phyloP scores from a whole-genome alignment of 2,329 filamentous ascomycete species.

The Diaporthe citriasiana region DNA sequence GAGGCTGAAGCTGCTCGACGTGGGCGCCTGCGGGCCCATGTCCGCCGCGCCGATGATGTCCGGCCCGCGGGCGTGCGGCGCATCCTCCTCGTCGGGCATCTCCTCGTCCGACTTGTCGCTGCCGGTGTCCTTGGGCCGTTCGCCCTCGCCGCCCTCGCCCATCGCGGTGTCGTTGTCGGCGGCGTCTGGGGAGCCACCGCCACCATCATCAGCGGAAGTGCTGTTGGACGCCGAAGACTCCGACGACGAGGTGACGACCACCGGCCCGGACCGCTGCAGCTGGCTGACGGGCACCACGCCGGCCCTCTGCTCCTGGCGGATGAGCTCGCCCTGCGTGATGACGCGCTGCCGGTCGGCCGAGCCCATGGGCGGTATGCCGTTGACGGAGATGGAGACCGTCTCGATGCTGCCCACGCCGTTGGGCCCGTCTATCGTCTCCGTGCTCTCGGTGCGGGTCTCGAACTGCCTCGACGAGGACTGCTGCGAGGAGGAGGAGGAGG shows the following conservation, averaged over 20 bases:
- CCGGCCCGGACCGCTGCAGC: constrained; percentile 59
- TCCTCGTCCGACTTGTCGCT: constrained; percentile 54
- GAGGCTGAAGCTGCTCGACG: constrained; percentile 55
- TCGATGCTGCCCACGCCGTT: constrained; percentile 85
- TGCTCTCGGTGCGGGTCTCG: constrained; percentile 78
- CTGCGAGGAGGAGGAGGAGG: constrained; percentile 27
- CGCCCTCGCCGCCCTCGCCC: constrained; percentile 46
- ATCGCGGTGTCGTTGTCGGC: constrained; percentile 42
- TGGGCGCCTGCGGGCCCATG: constrained; percentile 78
- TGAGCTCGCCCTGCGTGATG: constrained; percentile 85
- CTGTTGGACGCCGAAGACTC: constrained; percentile 35
- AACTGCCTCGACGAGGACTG: constrained; percentile 58
- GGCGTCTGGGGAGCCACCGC: constrained; percentile 34
- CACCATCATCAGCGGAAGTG: background rate
- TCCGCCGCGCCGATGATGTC: constrained; percentile 88
- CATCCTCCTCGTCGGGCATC: constrained; percentile 69
- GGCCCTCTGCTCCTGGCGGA: constrained; percentile 88
- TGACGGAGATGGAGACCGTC: constrained; percentile 83
- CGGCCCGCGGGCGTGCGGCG: constrained; percentile 87
- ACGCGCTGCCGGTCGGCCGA: constrained; percentile 59
- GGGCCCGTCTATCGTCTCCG: constrained; percentile 84
- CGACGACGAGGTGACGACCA: constrained; percentile 43
- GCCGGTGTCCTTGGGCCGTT: constrained; percentile 45
- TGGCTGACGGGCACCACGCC: constrained; percentile 81
- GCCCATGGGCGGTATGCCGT: constrained; percentile 72